Evolutionary conservation across 2,329 filamentous ascomycete species (phyloP).

Genomic region (Daldinia eschscholtzii): DNA sequence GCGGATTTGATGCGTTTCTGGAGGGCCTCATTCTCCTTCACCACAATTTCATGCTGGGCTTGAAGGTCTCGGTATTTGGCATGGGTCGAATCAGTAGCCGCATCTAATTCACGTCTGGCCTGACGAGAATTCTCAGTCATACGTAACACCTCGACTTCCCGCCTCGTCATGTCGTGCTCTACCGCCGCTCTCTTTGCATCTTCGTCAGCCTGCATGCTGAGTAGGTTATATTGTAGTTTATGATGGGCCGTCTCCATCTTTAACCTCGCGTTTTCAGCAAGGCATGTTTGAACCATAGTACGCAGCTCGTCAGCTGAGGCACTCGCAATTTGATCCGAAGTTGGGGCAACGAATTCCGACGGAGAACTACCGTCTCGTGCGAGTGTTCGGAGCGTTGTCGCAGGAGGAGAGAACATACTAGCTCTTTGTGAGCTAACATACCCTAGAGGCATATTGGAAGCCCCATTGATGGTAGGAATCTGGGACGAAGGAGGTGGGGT

Average conservation of each 20-base stretch:
- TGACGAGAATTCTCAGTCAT: conserved; percentile 77
- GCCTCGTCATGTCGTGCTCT: conserved; percentile 90
- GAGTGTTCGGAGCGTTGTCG: conserved; percentile 54
- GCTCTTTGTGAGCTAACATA: conserved; percentile 61
- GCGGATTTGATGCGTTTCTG: conserved; percentile 76
- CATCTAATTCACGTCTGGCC: conserved; percentile 66
- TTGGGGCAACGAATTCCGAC: conserved; percentile 62
- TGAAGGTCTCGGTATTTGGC: conserved; percentile 73
- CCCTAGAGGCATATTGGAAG: conserved; percentile 47
- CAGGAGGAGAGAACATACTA: conserved; percentile 66
- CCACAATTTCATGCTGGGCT: conserved; percentile 72
- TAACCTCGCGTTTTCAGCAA: conserved; percentile 69
- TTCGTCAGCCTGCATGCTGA: conserved; percentile 86
- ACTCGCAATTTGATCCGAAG: conserved; percentile 63
- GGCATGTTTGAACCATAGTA: conserved; percentile 65
- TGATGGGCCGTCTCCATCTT: conserved; percentile 91
- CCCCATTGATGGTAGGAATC: conserved; percentile 53
- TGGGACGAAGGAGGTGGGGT: conserved; percentile 71
- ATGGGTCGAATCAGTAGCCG: conserved; percentile 65
- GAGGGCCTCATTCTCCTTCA: conserved; percentile 74
- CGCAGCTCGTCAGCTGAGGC: conserved; percentile 69
- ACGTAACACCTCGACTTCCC: conserved; percentile 87
- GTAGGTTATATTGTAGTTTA: conserved; percentile 88
- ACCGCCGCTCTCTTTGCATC: conserved; percentile 88
- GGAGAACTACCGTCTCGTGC: conserved; percentile 35